Percentiles rank a stretch among this genome's conserved stretches.
Evolutionary conservation across 1,139 yeast species (phyloP).

Genomic region (Lodderomyces orthopsilosis): DNA sequence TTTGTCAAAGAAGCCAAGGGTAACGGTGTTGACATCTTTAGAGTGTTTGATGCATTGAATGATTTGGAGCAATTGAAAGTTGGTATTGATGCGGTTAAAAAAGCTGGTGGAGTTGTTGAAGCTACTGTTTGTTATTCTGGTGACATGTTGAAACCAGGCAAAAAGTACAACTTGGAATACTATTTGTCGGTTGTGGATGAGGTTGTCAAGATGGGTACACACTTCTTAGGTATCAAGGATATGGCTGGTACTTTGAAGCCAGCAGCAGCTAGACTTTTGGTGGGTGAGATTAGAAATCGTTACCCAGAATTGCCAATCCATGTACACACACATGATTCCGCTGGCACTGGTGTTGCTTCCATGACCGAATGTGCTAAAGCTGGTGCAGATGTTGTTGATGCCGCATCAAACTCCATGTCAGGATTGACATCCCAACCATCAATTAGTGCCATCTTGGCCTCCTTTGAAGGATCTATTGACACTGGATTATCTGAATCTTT

Average conservation of each 20-base stretch:
- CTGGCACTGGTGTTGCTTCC: conserved; percentile 98
- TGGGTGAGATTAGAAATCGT: conserved; percentile 76
- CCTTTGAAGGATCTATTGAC: conserved; percentile 81
- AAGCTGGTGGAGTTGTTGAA: conserved; percentile 98
- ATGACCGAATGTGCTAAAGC: conserved; percentile 93
- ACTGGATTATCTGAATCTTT: conserved; percentile 67
- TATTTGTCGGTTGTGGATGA: conserved; percentile 78
- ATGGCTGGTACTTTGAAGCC: conserved; percentile 99
- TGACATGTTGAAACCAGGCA: conserved; percentile 92
- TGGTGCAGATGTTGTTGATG: conserved; percentile 98
- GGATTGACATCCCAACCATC: conserved; percentile 99
- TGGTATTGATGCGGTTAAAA: conserved; percentile 96
- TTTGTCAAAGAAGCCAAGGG: conserved; percentile 93
- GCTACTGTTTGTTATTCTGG: conserved; percentile 98
- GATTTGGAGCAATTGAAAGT: conserved; percentile 95
- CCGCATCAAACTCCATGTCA: conserved; percentile 95
- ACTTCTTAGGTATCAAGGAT: conserved; percentile 94
- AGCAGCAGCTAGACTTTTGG: conserved; percentile 78
- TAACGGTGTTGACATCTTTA: conserved; percentile 93
- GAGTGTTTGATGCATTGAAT: conserved; percentile 96
- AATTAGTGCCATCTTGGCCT: conserved; percentile 85
- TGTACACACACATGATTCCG: conserved; percentile 98
- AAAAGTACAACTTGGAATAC: conserved; percentile 92
- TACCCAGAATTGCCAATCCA: conserved; percentile 95
- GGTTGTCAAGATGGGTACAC: conserved; percentile 93